These are phyloP conservation scores for Mycena sanguinolenta DNA, from an alignment of 768 basidiomycete genomes.

Conservation along the genomic window DNA sequence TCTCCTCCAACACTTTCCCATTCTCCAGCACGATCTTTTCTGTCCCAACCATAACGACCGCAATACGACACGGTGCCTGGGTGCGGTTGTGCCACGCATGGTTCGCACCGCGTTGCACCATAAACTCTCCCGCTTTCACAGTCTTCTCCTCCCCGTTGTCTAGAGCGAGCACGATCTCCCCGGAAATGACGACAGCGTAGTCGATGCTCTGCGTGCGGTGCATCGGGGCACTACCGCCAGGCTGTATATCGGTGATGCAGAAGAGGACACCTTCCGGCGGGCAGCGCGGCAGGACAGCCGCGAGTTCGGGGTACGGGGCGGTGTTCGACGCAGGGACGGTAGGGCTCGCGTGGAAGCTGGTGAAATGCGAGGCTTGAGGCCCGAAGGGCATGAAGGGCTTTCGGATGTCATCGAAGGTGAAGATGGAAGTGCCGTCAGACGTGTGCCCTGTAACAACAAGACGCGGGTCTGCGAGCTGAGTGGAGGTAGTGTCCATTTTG, in stretches of 20 bases:
- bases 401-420: slow-evolving; percentile 18
- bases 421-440: slow-evolving; percentile 19
- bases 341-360: slow-evolving; percentile 26
- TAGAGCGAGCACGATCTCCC: slow-evolving; percentile 26
- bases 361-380: slow-evolving; percentile 5
- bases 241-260: slow-evolving; percentile 18
- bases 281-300: slow-evolving; percentile 20
- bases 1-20: slow-evolving; percentile 23
- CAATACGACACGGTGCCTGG: slow-evolving; percentile 23
- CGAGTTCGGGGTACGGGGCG: slow-evolving; percentile 22
- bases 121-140: slow-evolving; percentile 27
- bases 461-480: slow-evolving; percentile 18
- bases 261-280: slow-evolving; percentile 24
- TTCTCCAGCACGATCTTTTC: slow-evolving; percentile 27
- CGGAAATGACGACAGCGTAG: slow-evolving; percentile 30
- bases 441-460: slow-evolving; percentile 18
- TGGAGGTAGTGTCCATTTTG: too few species aligned
- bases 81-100: slow-evolving; percentile 30
- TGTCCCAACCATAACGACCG: slow-evolving; percentile 21
- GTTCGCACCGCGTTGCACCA: slow-evolving; percentile 28
- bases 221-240: slow-evolving; percentile 28
- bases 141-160: slow-evolving; percentile 29
- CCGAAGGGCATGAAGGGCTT: slow-evolving; percentile 18
- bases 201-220: slow-evolving; percentile 32
- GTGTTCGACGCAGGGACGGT: slow-evolving; percentile 27